A percentile compares a stretch with the other conserved stretches of the same genome.
These are phyloP conservation scores for Pseudophaeomoniella oleicola DNA, from an alignment of 2,329 filamentous ascomycete genomes.

Conservation along the genomic window DNA sequence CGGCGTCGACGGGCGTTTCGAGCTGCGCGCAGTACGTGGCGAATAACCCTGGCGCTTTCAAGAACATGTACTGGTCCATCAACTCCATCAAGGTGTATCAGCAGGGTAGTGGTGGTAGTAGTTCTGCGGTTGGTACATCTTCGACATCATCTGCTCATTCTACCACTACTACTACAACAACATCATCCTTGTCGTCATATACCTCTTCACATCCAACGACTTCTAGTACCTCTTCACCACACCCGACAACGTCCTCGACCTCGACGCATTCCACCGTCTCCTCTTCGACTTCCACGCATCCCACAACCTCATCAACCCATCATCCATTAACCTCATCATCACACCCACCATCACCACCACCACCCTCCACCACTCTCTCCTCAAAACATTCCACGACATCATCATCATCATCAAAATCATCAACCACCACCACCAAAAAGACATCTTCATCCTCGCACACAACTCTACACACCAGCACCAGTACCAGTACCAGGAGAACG, in stretches of 20 bases:
- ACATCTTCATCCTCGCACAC: neutral
- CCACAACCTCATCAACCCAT: neutral
- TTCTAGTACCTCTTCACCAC: neutral
- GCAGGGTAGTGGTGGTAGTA: neutral
- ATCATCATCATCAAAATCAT: neutral
- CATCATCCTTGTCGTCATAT: neutral
- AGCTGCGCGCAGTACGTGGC: constrained; percentile 11
- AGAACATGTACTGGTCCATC: constrained; percentile 5
- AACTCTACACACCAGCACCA: neutral
- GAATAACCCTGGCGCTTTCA: constrained; percentile 7
- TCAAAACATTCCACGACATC: neutral
- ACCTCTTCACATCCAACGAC: neutral
- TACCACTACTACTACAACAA: neutral
- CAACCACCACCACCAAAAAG: neutral
- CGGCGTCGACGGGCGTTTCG: constrained; percentile 38
- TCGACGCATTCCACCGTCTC: neutral
- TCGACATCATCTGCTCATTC: neutral
- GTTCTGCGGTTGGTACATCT: neutral
- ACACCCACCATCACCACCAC: neutral
- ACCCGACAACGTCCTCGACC: neutral
- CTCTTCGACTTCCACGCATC: neutral
- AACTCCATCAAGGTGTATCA: neutral
- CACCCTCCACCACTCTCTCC: neutral
- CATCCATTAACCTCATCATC: neutral
- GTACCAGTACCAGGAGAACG: neutral